Evolutionary conservation across 2,329 filamentous ascomycete species (phyloP).

Genomic region (Pseudogymnoascus sp.): DNA sequence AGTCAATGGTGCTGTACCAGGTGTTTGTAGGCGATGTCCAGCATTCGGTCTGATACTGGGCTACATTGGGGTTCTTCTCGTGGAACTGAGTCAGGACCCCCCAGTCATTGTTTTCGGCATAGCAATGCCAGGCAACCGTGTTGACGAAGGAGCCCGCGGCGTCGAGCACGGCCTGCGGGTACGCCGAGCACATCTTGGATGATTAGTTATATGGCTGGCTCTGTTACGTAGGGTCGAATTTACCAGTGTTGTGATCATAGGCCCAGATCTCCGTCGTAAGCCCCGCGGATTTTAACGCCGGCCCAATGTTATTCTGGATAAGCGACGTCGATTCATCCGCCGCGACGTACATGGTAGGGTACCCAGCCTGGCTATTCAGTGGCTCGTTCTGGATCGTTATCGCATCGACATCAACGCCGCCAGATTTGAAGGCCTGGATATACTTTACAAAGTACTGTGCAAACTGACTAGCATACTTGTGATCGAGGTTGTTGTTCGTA

Average conservation of each 20-base stretch:
- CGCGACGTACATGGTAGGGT: conserved; percentile 36
- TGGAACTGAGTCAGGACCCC: conserved; percentile 32
- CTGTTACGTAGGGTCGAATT: not conserved
- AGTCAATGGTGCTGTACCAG: conserved; percentile 49
- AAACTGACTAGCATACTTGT: conserved; percentile 31
- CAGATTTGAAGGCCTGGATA: conserved; percentile 33
- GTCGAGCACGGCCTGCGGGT: conserved; percentile 23
- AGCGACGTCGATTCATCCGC: conserved; percentile 33
- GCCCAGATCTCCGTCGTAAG: conserved; percentile 34
- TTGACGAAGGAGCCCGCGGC: conserved; percentile 19
- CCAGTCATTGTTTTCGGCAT: conserved; percentile 23
- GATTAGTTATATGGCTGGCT: not conserved
- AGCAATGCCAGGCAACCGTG: conserved; percentile 28
- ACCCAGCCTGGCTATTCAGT: conserved; percentile 33
- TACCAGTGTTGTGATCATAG: conserved; percentile 29
- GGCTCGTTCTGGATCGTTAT: conserved; percentile 42
- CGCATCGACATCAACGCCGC: conserved; percentile 34
- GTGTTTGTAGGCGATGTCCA: conserved; percentile 43
- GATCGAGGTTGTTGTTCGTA: conserved; percentile 34
- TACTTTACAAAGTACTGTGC: conserved; percentile 39
- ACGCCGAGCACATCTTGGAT: conserved; percentile 21
- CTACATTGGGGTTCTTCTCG: conserved; percentile 32
- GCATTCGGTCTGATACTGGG: conserved; percentile 46
- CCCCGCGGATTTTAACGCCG: conserved; percentile 33
- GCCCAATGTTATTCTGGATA: conserved; percentile 35